A percentile compares a stretch with the other conserved stretches of the same genome.
These are phyloP conservation scores for Naematelia aurantialba DNA, from an alignment of 768 basidiomycete species.

Conservation along the genomic window DNA sequence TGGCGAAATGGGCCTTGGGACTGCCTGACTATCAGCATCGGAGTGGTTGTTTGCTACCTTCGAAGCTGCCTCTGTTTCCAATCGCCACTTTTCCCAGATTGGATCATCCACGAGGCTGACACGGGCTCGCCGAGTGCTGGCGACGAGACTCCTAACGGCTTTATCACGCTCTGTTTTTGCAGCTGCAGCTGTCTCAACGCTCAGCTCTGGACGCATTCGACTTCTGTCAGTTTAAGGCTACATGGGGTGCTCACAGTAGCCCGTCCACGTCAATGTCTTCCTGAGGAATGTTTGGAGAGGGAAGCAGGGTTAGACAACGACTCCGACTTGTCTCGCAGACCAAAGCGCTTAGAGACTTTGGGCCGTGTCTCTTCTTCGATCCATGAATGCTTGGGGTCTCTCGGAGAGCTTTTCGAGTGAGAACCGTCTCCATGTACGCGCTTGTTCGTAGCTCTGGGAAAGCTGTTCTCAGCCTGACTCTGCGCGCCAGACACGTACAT, in stretches of 20 bases:
- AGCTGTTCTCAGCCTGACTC: background rate
- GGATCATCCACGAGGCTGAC: background rate
- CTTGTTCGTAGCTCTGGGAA: background rate
- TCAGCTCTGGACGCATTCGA: background rate
- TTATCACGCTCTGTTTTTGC: background rate
- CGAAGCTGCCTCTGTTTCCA: background rate
- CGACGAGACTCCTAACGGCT: background rate
- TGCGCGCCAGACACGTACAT: background rate
- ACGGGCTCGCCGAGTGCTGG: background rate
- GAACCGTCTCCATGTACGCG: constrained; percentile 1
- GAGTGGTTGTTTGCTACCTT: background rate
- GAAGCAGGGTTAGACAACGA: background rate
- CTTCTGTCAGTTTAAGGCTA: background rate
- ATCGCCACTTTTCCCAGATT: constrained; percentile 6
- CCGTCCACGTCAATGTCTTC: background rate
- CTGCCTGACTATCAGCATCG: background rate
- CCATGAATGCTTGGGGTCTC: background rate
- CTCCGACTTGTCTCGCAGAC: background rate
- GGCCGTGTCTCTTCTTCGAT: background rate
- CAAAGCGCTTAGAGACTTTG: background rate
- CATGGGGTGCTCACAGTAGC: background rate
- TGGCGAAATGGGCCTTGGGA: background rate
- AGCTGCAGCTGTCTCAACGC: background rate
- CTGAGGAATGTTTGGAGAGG: background rate
- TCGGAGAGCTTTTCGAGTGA: constrained; percentile 7